These are phyloP conservation scores for Botrytis galanthina DNA, from an alignment of 2,329 filamentous ascomycete genomes.

Conservation along the genomic window DNA sequence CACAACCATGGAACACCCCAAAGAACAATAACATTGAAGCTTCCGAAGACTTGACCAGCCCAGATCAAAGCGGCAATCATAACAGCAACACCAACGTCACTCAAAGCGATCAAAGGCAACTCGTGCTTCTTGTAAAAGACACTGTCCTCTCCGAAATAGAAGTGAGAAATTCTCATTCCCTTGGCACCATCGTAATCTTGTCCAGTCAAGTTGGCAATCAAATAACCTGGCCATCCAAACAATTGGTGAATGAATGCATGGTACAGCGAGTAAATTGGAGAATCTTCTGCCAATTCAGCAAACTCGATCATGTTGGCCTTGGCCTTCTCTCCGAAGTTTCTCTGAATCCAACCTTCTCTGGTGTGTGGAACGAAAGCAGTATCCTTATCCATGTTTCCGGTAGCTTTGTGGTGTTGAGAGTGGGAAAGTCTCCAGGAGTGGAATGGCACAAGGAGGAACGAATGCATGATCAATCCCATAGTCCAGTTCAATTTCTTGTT, in stretches of 20 bases:
- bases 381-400: slow-evolving; percentile 66
- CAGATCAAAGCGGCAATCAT: slow-evolving; percentile 52
- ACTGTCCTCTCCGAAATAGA: slow-evolving; percentile 61
- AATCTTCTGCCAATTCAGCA: slow-evolving; percentile 60
- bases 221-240: slow-evolving; percentile 62
- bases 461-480: slow-evolving; percentile 65
- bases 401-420: slow-evolving; percentile 66
- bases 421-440: slow-evolving; percentile 73
- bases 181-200: slow-evolving; percentile 36
- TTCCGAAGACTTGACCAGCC: slow-evolving; percentile 52
- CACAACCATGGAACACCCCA: slow-evolving; percentile 66
- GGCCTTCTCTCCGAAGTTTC: slow-evolving; percentile 34
- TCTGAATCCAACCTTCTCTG: slow-evolving; percentile 37
- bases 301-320: slow-evolving; percentile 41
- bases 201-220: slow-evolving; percentile 53
- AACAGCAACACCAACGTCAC: slow-evolving; percentile 58
- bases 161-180: slow-evolving; percentile 37
- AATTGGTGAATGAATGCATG: slow-evolving; percentile 61
- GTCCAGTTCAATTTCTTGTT: slow-evolving; percentile 58
- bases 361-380: slow-evolving; percentile 61
- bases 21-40: slow-evolving; percentile 54
- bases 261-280: slow-evolving; percentile 54
- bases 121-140: slow-evolving; percentile 60
- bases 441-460: slow-evolving; percentile 65
- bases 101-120: slow-evolving; percentile 54